Evolutionary conservation across 768 basidiomycete genomes (phyloP).

Genomic region (Sporobolomyces pararoseus): DNA sequence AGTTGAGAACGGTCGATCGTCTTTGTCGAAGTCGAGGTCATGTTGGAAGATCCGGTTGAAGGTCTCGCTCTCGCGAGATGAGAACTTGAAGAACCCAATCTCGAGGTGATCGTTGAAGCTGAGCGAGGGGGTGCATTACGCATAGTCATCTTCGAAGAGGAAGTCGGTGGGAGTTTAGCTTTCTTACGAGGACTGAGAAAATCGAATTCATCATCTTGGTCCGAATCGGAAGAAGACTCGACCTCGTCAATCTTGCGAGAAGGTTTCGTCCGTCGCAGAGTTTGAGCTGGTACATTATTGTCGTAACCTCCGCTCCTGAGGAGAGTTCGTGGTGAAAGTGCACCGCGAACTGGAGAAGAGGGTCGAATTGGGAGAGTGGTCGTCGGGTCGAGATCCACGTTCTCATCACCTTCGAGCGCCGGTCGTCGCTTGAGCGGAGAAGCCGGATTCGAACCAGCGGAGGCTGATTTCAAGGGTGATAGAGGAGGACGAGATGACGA

Average conservation of each 20-base stretch:
- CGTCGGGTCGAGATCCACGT: constrained; percentile 5
- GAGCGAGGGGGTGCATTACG: background rate
- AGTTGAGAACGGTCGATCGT: constrained; percentile 3
- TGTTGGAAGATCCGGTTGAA: background rate
- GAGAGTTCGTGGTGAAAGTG: constrained; percentile 18
- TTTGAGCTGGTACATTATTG: background rate
- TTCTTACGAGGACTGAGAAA: constrained; percentile 38
- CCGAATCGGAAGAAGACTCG: constrained; percentile 8
- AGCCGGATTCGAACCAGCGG: no score
- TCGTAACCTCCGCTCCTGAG: background rate
- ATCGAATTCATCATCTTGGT: constrained; percentile 37
- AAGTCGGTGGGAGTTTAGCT: constrained; percentile 5
- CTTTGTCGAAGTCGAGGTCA: background rate
- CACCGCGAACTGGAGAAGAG: constrained; percentile 27
- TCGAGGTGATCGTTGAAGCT: background rate
- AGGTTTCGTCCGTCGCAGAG: constrained; percentile 6
- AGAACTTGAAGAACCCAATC: background rate
- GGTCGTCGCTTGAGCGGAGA: background rate
- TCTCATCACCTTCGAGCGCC: background rate
- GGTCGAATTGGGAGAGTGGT: background rate
- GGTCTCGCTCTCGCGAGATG: background rate
- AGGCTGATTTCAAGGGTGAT: no score
- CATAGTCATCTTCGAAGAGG: background rate
- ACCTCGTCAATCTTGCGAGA: constrained; percentile 30
- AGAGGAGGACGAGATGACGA: background rate